Conservation (phyloP, 2,329 filamentous ascomycete genomes). For the Huntiella savannae region DNA sequence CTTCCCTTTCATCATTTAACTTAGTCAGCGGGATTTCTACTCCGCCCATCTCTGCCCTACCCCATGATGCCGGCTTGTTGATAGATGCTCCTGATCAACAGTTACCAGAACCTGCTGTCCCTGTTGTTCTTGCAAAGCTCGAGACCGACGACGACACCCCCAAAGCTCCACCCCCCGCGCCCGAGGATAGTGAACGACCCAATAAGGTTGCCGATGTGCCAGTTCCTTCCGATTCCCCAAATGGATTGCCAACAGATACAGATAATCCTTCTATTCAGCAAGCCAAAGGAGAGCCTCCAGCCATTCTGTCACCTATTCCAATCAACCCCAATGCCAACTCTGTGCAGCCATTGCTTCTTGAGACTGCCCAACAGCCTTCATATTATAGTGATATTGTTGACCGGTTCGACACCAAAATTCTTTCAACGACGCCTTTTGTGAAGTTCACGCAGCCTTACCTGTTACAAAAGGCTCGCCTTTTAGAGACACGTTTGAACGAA, state of each 20-base stretch:
- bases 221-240: not conserved
- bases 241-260: not conserved
- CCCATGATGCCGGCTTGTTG: no score
- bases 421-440: slow-evolving; percentile 91
- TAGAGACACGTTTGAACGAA: slow-evolving; percentile 68
- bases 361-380: slow-evolving; percentile 52
- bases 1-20: not conserved
- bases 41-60: no score
- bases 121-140: no score
- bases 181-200: no score
- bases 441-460: slow-evolving; percentile 89
- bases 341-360: not conserved
- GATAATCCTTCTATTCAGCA: not conserved
- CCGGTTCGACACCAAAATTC: slow-evolving; percentile 77
- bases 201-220: no score
- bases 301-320: slow-evolving; percentile 1
- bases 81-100: no score
- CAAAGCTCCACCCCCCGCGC: no score
- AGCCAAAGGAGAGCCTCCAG: not conserved
- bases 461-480: slow-evolving; percentile 75
- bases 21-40: no score
- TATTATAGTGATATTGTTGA: slow-evolving; percentile 92
- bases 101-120: no score
- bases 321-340: not conserved
- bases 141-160: no score